A percentile compares a stretch with the other conserved stretches of the same genome.
These are phyloP conservation scores for Pleurotus sapidus DNA, from an alignment of 768 basidiomycete genomes.

Conservation along the genomic window DNA sequence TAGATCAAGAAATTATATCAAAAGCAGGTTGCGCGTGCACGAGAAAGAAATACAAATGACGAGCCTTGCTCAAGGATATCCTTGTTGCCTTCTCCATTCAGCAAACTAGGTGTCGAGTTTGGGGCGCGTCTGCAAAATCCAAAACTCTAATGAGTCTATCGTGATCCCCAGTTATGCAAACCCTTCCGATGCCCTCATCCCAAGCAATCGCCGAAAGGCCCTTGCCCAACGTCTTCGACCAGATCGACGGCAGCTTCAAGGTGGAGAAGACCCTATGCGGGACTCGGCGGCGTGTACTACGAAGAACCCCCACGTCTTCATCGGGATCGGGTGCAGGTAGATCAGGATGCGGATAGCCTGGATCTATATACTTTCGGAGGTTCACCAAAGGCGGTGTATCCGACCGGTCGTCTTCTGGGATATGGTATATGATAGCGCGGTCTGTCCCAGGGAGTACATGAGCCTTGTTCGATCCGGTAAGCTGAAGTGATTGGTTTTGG, in stretches of 20 bases:
- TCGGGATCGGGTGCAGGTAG: conserved; percentile 13
- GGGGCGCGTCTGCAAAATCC: conserved; percentile 38
- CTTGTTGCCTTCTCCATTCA: conserved; percentile 28
- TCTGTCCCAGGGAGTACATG: conserved; percentile 40
- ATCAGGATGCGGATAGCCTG: conserved; percentile 16
- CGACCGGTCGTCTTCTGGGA: conserved; percentile 25
- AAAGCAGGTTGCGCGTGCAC: too few species aligned
- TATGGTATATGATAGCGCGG: conserved; percentile 40
- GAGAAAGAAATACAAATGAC: too few species aligned
- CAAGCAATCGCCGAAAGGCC: conserved; percentile 54
- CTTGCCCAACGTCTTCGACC: conserved; percentile 12
- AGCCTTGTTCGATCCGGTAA: conserved; percentile 21
- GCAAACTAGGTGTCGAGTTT: conserved; percentile 25
- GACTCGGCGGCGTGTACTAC: conserved; percentile 17
- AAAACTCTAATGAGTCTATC: conserved; percentile 40
- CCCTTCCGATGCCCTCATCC: conserved; percentile 64
- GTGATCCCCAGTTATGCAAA: conserved; percentile 46
- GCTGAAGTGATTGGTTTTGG: conserved; percentile 21
- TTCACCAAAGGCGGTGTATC: conserved; percentile 30
- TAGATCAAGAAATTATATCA: too few species aligned
- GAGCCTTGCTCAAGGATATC: conserved; percentile 8
- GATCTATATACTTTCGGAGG: conserved; percentile 37
- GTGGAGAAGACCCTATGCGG: conserved; percentile 15
- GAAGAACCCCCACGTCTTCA: conserved; percentile 17
- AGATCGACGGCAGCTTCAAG: conserved; percentile 8